Evolutionary conservation across 1,284 basidiomycete genomes (phyloP), one percentile per base, ranked within the genome.

Genomic region (Trichosporon sp.): DNA sequence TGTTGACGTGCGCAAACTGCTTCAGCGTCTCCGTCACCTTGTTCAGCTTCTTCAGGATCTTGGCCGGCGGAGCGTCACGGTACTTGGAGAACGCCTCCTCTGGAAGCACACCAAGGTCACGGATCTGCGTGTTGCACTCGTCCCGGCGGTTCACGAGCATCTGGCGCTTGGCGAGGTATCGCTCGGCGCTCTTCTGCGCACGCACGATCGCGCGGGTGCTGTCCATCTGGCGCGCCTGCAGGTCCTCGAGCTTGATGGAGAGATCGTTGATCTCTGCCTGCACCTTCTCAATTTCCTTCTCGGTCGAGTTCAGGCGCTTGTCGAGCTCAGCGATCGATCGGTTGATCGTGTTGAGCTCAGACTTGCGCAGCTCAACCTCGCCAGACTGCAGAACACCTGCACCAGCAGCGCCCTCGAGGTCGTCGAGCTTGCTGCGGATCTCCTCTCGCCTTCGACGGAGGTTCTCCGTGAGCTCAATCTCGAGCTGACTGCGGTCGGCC

Each of bases 1-100:
- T 99, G 88, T 99, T 99, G 76, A 99, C 96, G 80, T 98, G 96
- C 0, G 94, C 91, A 78, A 95, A 99, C 83, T 96, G 96, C 83
- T 96, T 98, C 74, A 99, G 86, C 37, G 90, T 89, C 78, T 98
- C 95, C 78, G 98, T 96, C 75, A 95, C 91, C 31, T 88, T 88
- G 79, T 97, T 95, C 46, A 99, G 87, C 75, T 91, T 92, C 85
- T 93, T 96, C 76, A 96, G 89, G 48, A 99, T 88, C 83, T 90
- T 88, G 76, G 98, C 94, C 10, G 92, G 87, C 77, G 91, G 90
- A 71, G 92, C 91, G 69, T 88, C 90, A 11, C 90, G 91, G 81
- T 98, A 98, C 84, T 96, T 98, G 79, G 94, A 90, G 79, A 96
- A 99, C 0, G 97, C 96, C 83, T 99, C 97, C 80, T 98, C 95